A percentile compares a stretch with the other conserved stretches of the same genome.
Evolutionary conservation across 1,139 yeast species (phyloP).

Genomic region (Pichia terricola): DNA sequence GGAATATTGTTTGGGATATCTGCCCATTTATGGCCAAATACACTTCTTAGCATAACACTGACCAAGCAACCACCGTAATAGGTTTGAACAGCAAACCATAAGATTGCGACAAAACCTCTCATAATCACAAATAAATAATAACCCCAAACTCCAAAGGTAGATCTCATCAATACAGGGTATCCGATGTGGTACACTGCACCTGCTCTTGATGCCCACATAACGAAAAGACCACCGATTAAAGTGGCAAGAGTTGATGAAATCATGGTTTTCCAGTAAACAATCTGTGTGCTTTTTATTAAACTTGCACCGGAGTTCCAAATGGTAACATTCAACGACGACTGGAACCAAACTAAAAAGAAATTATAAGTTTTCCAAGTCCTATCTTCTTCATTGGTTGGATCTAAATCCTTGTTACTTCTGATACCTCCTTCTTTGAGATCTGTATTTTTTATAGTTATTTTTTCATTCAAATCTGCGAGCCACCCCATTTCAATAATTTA

Average conservation of each 20-base stretch:
- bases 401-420: slow-evolving; percentile 23
- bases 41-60: slow-evolving; percentile 28
- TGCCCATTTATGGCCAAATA: slow-evolving; percentile 14
- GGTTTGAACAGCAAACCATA: slow-evolving; percentile 29
- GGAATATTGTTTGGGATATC: slow-evolving; percentile 20
- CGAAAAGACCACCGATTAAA: slow-evolving; percentile 13
- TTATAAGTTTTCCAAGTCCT: slow-evolving; percentile 22
- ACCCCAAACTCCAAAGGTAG: slow-evolving; percentile 23
- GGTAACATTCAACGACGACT: slow-evolving; percentile 19
- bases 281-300: slow-evolving; percentile 14
- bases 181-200: slow-evolving; percentile 20
- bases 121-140: slow-evolving; percentile 33
- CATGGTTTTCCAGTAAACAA: slow-evolving; percentile 16
- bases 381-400: slow-evolving; percentile 21
- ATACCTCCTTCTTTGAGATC: slow-evolving; percentile 11
- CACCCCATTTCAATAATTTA: not conserved
- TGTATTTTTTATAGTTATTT: slow-evolving; percentile 10
- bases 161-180: slow-evolving; percentile 16
- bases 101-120: slow-evolving; percentile 32
- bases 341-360: slow-evolving; percentile 21
- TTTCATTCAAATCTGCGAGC: slow-evolving; percentile 11
- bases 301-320: slow-evolving; percentile 28
- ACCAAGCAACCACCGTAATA: slow-evolving; percentile 23
- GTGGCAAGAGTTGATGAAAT: slow-evolving; percentile 15
- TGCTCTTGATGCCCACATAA: slow-evolving; percentile 15